These are phyloP conservation scores for Ambrosiella xylebori DNA, from an alignment of 2,329 filamentous ascomycete species.

Conservation along the genomic window DNA sequence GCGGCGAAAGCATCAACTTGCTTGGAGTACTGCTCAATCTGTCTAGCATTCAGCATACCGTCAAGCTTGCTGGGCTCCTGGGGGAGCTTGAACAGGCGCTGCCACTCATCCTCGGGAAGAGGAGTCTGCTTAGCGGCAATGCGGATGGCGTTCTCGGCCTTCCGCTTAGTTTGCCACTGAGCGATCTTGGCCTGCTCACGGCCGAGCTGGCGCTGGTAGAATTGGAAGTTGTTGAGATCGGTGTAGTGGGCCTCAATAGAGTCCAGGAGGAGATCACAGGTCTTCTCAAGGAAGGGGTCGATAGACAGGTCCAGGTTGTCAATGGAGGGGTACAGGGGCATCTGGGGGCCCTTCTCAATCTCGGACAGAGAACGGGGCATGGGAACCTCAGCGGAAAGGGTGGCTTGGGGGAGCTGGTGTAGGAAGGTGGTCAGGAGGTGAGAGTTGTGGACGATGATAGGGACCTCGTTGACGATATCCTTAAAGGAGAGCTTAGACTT, in stretches of 20 bases:
- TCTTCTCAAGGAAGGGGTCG: constrained; percentile 96
- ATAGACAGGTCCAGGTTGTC: constrained; percentile 83
- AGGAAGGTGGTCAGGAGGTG: constrained; percentile 91
- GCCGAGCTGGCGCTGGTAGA: constrained; percentile 81
- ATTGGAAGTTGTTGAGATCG: constrained; percentile 97
- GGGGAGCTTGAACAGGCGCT: constrained; percentile 92
- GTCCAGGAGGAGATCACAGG: constrained; percentile 86
- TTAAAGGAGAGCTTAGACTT: constrained; percentile 88
- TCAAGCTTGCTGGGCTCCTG: constrained; percentile 86
- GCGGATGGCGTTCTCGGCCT: constrained; percentile 80
- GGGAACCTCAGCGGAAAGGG: constrained; percentile 38
- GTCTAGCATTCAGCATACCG: constrained; percentile 83
- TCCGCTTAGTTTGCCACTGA: constrained; percentile 91
- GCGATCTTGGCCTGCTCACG: constrained; percentile 94
- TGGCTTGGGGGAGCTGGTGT: constrained; percentile 66
- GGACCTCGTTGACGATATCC: constrained; percentile 83
- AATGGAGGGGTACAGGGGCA: constrained; percentile 69
- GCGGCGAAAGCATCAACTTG: constrained; percentile 95
- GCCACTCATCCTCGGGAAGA: constrained; percentile 94
- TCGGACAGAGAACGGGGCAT: constrained; percentile 67
- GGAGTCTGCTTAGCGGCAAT: constrained; percentile 71
- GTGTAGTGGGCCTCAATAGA: constrained; percentile 97
- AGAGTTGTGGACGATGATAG: constrained; percentile 84
- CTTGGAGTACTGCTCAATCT: constrained; percentile 94
- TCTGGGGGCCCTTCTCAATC: constrained; percentile 47